phyloP scores from a whole-genome alignment of 331 rosid species.

The Rosa hybrid region DNA sequence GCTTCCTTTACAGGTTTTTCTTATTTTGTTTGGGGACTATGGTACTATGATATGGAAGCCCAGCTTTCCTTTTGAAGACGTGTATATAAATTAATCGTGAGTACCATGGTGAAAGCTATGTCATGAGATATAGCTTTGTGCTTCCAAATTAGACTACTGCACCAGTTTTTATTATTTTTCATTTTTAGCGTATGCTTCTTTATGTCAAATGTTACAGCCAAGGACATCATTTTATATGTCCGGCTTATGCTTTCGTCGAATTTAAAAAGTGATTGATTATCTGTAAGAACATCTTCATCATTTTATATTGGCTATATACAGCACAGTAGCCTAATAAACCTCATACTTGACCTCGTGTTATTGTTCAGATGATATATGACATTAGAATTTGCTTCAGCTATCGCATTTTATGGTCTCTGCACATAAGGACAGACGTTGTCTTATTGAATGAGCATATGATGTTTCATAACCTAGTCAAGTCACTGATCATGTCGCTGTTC shows the following conservation, averaged over 20 bases:
- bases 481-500: too few species aligned
- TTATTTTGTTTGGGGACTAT: slow-evolving; percentile 37
- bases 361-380: not conserved
- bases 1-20: slow-evolving; percentile 24
- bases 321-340: not conserved
- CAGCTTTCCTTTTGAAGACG: slow-evolving; percentile 41
- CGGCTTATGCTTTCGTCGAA: not conserved
- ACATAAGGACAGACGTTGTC: not conserved
- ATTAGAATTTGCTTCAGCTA: not conserved
- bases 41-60: slow-evolving; percentile 35
- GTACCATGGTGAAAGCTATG: slow-evolving; percentile 35
- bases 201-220: not conserved
- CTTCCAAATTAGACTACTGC: slow-evolving; percentile 38
- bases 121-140: slow-evolving; percentile 32
- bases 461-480: too few species aligned
- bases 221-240: slow-evolving; percentile 5
- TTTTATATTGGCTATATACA: not conserved
- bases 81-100: slow-evolving; percentile 44
- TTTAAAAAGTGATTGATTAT: slow-evolving; percentile 2
- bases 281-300: not conserved
- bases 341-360: not conserved
- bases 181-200: not conserved
- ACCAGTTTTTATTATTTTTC: slow-evolving; percentile 27
- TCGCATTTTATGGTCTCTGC: not conserved
- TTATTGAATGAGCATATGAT: not conserved